Conservation (phyloP, 2,329 filamentous ascomycete genomes). For the Verticillium tricorpus region DNA sequence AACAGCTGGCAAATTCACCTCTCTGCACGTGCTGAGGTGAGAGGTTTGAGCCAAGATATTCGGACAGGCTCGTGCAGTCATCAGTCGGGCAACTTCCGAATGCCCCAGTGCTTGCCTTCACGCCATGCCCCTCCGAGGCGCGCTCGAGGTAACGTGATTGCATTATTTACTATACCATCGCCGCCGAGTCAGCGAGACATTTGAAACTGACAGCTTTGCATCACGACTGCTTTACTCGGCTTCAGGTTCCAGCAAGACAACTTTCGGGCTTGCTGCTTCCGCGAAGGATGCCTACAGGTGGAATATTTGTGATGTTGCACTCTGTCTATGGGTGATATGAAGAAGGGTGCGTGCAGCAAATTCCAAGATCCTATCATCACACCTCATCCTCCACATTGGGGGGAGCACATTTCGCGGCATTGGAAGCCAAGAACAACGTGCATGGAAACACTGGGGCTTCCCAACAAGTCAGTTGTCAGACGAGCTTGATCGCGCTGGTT, state of each 20-base stretch:
- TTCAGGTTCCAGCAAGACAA: too few species aligned
- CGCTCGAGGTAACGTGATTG: too few species aligned
- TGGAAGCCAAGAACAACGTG: neutral
- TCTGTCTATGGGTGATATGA: neutral
- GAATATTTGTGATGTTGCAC: neutral
- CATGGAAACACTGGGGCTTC: neutral
- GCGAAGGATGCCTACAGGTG: neutral
- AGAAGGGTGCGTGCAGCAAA: neutral
- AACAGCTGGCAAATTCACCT: too few species aligned
- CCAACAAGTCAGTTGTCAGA: neutral
- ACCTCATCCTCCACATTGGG: neutral
- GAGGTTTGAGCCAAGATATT: neutral
- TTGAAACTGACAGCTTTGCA: too few species aligned
- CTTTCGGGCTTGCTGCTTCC: too few species aligned
- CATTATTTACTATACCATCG: neutral
- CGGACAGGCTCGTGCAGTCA: neutral
- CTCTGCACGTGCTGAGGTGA: neutral
- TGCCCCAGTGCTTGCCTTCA: neutral
- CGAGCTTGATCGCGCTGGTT: neutral
- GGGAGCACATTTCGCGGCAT: neutral
- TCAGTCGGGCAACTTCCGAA: neutral
- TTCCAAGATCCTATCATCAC: neutral
- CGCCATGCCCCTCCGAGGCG: too few species aligned
- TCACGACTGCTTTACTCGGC: too few species aligned
- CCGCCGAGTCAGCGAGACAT: too few species aligned